Evolutionary conservation across 371 early-diverging fungal genomes (phyloP).

Genomic region (Cokeromyces recurvatus): DNA sequence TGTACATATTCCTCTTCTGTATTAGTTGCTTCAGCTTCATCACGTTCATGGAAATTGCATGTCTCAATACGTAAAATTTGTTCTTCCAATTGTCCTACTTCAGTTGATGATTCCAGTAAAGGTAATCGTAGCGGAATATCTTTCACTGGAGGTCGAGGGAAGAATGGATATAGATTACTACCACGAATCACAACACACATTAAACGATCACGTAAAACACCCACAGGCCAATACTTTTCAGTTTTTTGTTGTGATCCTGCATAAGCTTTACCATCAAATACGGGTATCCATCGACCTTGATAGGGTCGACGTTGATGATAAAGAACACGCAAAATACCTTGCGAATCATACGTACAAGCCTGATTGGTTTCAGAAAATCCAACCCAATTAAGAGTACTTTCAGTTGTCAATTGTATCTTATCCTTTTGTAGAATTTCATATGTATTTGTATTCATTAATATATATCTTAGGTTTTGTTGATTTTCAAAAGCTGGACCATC

Average conservation of each 20-base stretch:
- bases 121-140: constrained; percentile 77
- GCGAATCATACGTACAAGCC: constrained; percentile 66
- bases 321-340: constrained; percentile 59
- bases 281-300: constrained; percentile 73
- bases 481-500: constrained; percentile 27
- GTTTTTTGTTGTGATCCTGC: constrained; percentile 19
- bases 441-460: constrained; percentile 62
- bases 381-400: constrained; percentile 68
- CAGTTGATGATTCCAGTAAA: constrained; percentile 30
- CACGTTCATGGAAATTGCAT: constrained; percentile 42
- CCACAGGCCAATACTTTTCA: constrained; percentile 75
- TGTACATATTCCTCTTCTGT: constrained; percentile 34
- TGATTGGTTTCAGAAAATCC: constrained; percentile 80
- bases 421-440: constrained; percentile 57
- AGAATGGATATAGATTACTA: constrained; percentile 54
- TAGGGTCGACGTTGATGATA: constrained; percentile 49
- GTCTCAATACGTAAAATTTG: constrained; percentile 41
- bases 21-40: constrained; percentile 45
- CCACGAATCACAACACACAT: constrained; percentile 63
- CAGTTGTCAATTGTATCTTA: constrained; percentile 59
- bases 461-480: constrained; percentile 62
- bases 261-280: constrained; percentile 54
- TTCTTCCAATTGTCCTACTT: constrained; percentile 60
- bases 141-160: constrained; percentile 71
- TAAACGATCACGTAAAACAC: constrained; percentile 54